These are phyloP conservation scores for Lobosporangium transversale DNA, from an alignment of 192 early-diverging fungal species.

Conservation along the genomic window DNA sequence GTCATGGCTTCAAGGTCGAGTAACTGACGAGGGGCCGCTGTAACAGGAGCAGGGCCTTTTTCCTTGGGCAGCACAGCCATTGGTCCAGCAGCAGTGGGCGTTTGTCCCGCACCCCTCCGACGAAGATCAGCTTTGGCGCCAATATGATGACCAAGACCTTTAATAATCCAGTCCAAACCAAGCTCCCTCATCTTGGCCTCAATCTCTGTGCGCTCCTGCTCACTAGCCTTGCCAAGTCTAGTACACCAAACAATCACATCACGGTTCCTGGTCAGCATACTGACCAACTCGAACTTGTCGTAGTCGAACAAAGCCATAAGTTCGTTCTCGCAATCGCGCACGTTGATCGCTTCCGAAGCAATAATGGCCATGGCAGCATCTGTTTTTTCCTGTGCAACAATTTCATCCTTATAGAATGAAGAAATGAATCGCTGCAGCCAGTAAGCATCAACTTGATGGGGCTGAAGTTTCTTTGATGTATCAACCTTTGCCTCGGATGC, in stretches of 20 bases:
- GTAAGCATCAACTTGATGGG: slow-evolving; percentile 95
- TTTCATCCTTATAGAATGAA: slow-evolving; percentile 85
- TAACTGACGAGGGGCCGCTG: slow-evolving; percentile 66
- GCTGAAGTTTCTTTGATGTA: slow-evolving; percentile 58
- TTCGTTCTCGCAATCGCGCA: slow-evolving; percentile 94
- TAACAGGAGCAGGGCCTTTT: slow-evolving; percentile 59
- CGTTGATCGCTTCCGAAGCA: slow-evolving; percentile 64
- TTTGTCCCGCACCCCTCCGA: slow-evolving; percentile 58
- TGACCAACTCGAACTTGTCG: slow-evolving; percentile 95
- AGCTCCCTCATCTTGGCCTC: slow-evolving; percentile 76
- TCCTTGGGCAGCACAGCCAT: slow-evolving; percentile 56
- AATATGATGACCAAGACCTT: slow-evolving; percentile 62
- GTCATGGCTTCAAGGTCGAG: slow-evolving; percentile 85
- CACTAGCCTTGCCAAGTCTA: slow-evolving; percentile 77
- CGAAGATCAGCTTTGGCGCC: slow-evolving; percentile 56
- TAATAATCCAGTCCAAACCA: slow-evolving; percentile 78
- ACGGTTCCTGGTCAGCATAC: slow-evolving; percentile 85
- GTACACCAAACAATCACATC: slow-evolving; percentile 95
- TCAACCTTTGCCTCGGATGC: slow-evolving; percentile 52
- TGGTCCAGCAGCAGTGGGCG: slow-evolving; percentile 62
- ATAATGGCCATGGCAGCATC: slow-evolving; percentile 78
- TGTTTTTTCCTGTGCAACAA: slow-evolving; percentile 90
- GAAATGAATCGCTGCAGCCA: slow-evolving; percentile 94
- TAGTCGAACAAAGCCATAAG: slow-evolving; percentile 97
- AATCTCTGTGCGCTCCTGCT: slow-evolving; percentile 63